These are phyloP conservation scores for Diutina pseudorugosa DNA, from an alignment of 1,139 yeast species.

Conservation along the genomic window DNA sequence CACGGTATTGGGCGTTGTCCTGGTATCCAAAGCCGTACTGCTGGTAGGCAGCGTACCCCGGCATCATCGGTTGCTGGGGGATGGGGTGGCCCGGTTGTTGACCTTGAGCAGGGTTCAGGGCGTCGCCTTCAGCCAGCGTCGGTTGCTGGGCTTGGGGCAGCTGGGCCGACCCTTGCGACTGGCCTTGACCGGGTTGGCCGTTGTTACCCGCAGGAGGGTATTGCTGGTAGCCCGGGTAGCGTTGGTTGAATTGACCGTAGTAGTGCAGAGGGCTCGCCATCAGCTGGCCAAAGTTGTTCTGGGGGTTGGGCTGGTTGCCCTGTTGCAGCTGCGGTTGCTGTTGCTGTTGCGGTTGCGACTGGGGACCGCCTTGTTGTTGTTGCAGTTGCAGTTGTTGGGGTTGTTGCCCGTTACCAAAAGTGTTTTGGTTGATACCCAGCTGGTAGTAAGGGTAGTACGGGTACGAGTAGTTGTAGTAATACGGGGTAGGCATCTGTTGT, in stretches of 20 bases:
- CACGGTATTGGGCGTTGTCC: conserved; percentile 25
- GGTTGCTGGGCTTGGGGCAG: conserved; percentile 17
- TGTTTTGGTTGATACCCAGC: background rate
- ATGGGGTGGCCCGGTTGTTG: conserved; percentile 9
- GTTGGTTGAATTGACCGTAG: conserved; percentile 23
- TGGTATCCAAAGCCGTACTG: conserved; percentile 38
- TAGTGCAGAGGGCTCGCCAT: conserved; percentile 12
- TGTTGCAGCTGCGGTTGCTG: background rate
- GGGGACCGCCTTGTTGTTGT: background rate
- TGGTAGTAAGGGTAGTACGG: conserved; percentile 1
- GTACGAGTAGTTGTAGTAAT: background rate
- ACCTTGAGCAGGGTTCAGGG: conserved; percentile 7
- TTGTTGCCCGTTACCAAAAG: background rate
- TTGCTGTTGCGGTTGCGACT: conserved; percentile 1
- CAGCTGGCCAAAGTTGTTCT: background rate
- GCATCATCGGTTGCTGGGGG: conserved; percentile 15
- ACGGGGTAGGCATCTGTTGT: conserved; percentile 2
- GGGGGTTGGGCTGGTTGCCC: conserved; percentile 2
- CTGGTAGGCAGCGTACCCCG: conserved; percentile 35
- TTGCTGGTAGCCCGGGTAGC: conserved; percentile 19
- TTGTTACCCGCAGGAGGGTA: background rate
- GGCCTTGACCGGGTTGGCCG: background rate
- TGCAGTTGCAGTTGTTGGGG: background rate
- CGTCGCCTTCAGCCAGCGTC: conserved; percentile 6
- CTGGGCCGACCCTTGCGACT: background rate